phyloP scores from a whole-genome alignment of 352 stramenopile genomes.

The Phytophthora colocasiae region DNA sequence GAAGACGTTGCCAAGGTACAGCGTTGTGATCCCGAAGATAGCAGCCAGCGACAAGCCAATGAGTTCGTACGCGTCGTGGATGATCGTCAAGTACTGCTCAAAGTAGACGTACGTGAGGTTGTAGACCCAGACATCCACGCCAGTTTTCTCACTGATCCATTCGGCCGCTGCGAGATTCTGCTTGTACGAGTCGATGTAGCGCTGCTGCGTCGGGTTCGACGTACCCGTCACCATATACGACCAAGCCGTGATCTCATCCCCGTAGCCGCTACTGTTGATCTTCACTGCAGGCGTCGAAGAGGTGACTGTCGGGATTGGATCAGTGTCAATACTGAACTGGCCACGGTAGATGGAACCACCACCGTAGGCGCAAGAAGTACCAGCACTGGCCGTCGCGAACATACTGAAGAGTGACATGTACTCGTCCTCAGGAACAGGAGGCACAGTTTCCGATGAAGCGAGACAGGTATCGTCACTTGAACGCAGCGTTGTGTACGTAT shows the following conservation, averaged over 20 bases:
- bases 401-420: slow-evolving; percentile 79
- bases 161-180: slow-evolving; percentile 51
- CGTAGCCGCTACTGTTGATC: slow-evolving; percentile 53
- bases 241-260: slow-evolving; percentile 55
- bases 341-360: slow-evolving; percentile 68
- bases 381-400: slow-evolving; percentile 63
- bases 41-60: slow-evolving; percentile 51
- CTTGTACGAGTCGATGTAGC: slow-evolving; percentile 67
- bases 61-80: slow-evolving; percentile 55
- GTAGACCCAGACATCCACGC: slow-evolving; percentile 65
- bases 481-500: slow-evolving; percentile 53
- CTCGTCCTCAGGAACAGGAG: slow-evolving; percentile 46
- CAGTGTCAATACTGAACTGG: slow-evolving; percentile 61
- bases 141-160: slow-evolving; percentile 65
- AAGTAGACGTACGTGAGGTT: slow-evolving; percentile 67
- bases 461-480: slow-evolving; percentile 45
- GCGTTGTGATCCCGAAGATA: slow-evolving; percentile 59
- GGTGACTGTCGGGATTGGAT: slow-evolving; percentile 50
- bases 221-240: slow-evolving; percentile 66
- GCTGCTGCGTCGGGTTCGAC: slow-evolving; percentile 59
- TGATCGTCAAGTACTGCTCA: slow-evolving; percentile 69
- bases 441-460: slow-evolving; percentile 23
- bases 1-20: slow-evolving; percentile 57
- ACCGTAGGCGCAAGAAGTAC: slow-evolving; percentile 60
- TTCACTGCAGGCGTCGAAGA: slow-evolving; percentile 44